Percentiles rank a stretch among this genome's conserved stretches.
phyloP scores from a whole-genome alignment of 164 flowering plant genomes.

The Liriodendron chinense region DNA sequence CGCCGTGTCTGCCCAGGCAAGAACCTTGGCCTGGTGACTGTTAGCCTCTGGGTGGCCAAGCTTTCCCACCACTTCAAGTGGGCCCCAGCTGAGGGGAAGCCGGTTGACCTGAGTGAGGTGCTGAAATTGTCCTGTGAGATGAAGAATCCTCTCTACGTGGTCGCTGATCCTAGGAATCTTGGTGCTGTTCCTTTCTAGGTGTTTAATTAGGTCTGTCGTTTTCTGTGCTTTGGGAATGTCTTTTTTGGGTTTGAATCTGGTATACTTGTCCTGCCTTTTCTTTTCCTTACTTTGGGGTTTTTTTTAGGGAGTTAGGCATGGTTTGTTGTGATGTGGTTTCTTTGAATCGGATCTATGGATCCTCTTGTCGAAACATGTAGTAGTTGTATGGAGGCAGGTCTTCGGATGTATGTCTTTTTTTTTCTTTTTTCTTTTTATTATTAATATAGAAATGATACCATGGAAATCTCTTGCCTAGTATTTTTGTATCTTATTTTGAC shows the following conservation, averaged over 20 bases:
- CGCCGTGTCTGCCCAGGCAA: conserved; percentile 63
- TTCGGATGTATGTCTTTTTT: no score
- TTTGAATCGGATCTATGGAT: no score
- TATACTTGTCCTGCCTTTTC: background rate
- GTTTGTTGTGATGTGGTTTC: background rate
- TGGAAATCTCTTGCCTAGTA: no score
- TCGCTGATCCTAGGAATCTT: conserved; percentile 21
- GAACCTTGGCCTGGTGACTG: conserved; percentile 44
- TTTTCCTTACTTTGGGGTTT: background rate
- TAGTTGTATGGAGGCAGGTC: no score
- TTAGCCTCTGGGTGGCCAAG: conserved; percentile 51
- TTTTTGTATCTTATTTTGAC: no score
- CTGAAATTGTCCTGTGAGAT: conserved; percentile 57
- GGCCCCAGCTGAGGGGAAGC: conserved; percentile 19
- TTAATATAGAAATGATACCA: no score
- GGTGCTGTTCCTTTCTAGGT: background rate
- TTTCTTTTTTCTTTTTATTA: no score
- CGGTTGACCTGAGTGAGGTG: conserved; percentile 38
- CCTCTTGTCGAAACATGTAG: no score
- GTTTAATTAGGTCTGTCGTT: background rate
- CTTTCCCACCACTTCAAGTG: conserved; percentile 42
- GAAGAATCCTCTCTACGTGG: conserved; percentile 39
- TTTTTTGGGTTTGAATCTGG: background rate
- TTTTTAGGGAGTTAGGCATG: background rate
- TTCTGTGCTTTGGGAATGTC: background rate